Percentiles rank a stretch among this genome's conserved stretches.
Evolutionary conservation across 306 rosid genomes (phyloP).

Genomic region (Prunus campanulata): DNA sequence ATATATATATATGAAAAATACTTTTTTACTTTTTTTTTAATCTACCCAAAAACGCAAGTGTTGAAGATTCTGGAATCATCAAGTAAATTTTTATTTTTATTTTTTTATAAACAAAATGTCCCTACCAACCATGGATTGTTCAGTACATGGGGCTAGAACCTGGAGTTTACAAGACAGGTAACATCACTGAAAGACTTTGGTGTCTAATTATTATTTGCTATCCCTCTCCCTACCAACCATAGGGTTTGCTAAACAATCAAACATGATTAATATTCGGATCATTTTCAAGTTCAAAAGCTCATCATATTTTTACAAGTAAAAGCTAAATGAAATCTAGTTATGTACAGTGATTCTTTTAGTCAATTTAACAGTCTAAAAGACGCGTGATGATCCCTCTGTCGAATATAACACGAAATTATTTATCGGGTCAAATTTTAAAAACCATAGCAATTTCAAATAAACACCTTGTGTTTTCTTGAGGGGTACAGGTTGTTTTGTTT

Average conservation of each 20-base stretch:
- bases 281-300: neutral
- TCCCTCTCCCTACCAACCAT: neutral
- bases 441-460: no score
- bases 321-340: no score
- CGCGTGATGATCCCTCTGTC: neutral
- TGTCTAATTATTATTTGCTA: neutral
- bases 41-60: no score
- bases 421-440: no score
- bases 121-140: neutral
- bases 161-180: neutral
- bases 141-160: neutral
- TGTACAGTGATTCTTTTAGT: neutral
- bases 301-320: neutral
- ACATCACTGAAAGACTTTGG: neutral
- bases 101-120: no score
- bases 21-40: no score
- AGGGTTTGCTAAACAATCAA: neutral
- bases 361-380: neutral
- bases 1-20: no score
- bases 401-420: no score
- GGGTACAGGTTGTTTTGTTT: no score
- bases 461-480: no score
- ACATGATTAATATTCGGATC: neutral
- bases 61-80: neutral
- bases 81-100: no score